Conservation (phyloP, 1,284 basidiomycete species). For the Tetrapyrgos nigripes region DNA sequence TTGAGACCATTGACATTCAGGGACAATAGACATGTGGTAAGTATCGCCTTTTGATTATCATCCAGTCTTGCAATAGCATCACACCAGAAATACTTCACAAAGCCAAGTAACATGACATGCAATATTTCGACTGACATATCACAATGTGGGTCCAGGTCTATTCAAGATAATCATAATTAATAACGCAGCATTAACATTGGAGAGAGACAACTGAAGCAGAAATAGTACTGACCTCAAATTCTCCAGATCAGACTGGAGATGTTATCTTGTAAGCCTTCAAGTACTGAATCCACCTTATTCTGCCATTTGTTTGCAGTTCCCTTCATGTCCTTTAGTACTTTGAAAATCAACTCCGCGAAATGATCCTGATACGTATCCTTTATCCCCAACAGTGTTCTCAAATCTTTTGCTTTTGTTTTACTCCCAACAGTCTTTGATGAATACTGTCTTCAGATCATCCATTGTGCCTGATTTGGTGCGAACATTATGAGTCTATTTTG, state of each 20-base stretch:
- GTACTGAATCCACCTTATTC: background rate
- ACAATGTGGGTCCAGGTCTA: slow-evolving; percentile 36
- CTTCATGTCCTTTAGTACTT: background rate
- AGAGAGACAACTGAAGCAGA: background rate
- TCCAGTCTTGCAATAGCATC: background rate
- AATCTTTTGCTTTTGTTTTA: background rate
- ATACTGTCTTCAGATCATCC: background rate
- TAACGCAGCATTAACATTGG: background rate
- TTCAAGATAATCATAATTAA: background rate
- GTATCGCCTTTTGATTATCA: background rate
- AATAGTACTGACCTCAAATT: slow-evolving; percentile 1
- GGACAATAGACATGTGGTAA: background rate
- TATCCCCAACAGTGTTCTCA: slow-evolving; percentile 8
- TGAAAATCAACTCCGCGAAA: slow-evolving; percentile 2
- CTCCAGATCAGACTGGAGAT: slow-evolving; percentile 12
- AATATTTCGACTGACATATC: slow-evolving; percentile 44
- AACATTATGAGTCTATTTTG: background rate
- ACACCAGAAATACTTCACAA: slow-evolving; percentile 38
- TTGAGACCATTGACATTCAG: background rate
- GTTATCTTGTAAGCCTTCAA: slow-evolving; percentile 1
- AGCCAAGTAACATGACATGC: slow-evolving; percentile 41
- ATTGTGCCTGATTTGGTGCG: background rate
- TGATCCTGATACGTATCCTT: slow-evolving; percentile 12
- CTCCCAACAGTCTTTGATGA: background rate
- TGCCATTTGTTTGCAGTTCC: background rate